Base-by-base conservation (phyloP, 169 alveolate species). In the Sarcocystis neurona region DNA sequence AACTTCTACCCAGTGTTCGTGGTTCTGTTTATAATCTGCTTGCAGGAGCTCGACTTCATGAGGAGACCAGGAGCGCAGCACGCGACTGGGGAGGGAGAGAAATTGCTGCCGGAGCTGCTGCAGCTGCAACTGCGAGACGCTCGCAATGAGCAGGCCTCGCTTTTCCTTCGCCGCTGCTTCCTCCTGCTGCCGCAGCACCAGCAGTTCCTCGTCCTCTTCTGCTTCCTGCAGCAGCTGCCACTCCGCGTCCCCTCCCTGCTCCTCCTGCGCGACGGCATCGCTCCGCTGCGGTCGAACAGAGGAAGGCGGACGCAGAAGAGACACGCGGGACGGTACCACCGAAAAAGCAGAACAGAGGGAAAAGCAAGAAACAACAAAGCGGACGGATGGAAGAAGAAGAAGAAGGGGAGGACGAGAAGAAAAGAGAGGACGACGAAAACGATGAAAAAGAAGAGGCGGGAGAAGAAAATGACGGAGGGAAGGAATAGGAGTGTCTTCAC, bases 1-100 rank as follows among this genome's bases (percentile, higher is more conserved):
- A 39, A 72, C 82, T 39, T 72, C 82, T 15, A 72, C 82, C 82
- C 82, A 72, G 82, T 72, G 58, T 72, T 72, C 82, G 82, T 72
- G 82, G 82, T 72, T 72, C 46, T 72, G 82, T 8, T 32, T 18
- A 32, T 72, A 72, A 56, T 72, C 82, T 12, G 82, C 82, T n/a
- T 72, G 82, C 41, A 72, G 56, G 82, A 72, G 82, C 41, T 72
- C 82, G 15, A 72, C 41, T 39, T 72, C 82, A 8, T 72, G 58
- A 0, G 20, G 18, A 34, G 82, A 18, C 82, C 82, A 72, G 34
- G 60, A 20, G 20, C 34, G 50, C 18, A 56, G 0, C 58, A 2
- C 56, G 0, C 41, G 37, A 27, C 82, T 39, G 37, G 10, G 15
- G 27, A 56, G 82, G 23, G 37, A 48, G 58, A 72, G 82, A 32